Conservation (phyloP, 371 early-diverging fungal species). For the Saksenaea vasiformis region DNA sequence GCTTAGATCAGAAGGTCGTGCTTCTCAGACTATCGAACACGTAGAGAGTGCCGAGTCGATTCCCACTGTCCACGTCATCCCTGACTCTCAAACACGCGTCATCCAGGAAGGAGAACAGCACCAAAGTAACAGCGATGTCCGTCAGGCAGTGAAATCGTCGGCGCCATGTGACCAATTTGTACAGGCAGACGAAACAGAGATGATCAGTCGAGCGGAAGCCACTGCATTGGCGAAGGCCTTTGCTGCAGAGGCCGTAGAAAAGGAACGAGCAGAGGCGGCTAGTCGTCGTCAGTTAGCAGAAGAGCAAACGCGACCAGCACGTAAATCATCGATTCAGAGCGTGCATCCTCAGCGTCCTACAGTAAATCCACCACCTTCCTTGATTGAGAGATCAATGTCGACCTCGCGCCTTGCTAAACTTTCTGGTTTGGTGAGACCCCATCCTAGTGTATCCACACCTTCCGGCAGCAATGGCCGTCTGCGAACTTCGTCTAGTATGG, state of each 20-base stretch:
- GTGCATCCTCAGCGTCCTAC: slow-evolving; percentile 4
- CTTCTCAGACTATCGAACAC: too few species aligned
- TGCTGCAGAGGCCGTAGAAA: slow-evolving; percentile 9
- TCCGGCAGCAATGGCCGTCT: slow-evolving; percentile 14
- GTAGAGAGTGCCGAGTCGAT: background rate
- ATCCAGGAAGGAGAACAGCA: background rate
- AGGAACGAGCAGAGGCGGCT: slow-evolving; percentile 6
- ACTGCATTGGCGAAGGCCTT: slow-evolving; percentile 8
- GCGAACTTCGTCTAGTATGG: slow-evolving; percentile 21
- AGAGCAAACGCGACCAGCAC: slow-evolving; percentile 1
- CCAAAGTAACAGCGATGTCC: background rate
- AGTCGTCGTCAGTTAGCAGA: background rate
- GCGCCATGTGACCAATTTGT: background rate
- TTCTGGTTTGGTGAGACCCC: slow-evolving; percentile 21
- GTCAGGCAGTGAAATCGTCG: background rate
- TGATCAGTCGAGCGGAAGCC: slow-evolving; percentile 13
- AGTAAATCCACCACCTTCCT: slow-evolving; percentile 4
- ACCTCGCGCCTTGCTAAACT: slow-evolving; percentile 28
- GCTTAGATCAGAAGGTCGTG: background rate
- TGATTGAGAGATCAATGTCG: slow-evolving; percentile 27
- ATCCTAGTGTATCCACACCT: slow-evolving; percentile 33
- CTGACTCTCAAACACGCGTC: background rate
- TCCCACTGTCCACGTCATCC: background rate
- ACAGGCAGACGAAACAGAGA: background rate
- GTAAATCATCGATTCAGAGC: background rate